Base-by-base conservation (phyloP, 2,329 filamentous ascomycete genomes). In the Cryphonectria parasitica region DNA sequence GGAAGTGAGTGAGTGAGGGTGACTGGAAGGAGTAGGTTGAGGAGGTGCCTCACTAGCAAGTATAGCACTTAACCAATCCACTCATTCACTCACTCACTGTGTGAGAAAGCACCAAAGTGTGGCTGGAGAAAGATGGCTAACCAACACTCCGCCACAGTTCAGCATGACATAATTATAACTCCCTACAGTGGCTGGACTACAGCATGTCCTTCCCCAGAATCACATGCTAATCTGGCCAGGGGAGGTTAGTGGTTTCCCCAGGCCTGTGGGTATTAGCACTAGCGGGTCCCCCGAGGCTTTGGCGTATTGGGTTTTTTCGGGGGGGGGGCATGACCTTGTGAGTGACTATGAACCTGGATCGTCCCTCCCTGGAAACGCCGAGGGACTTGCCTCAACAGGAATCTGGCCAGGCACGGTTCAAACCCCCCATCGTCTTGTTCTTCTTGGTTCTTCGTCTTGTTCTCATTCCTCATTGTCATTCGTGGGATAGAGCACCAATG, bases 191-290 rank as follows among this genome's bases (percentile, higher is more conserved):
- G 36, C 36, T 39, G 36, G 36, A 13, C 22, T 39, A 34, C 45
- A 41, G 58, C 58, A 36, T 2, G 8, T 41, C 36, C 6, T 22
- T 64, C 43, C 66, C 72, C 72, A 70, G 72, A 73, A 73, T 73
- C 72, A 73, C 72, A 73, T 73, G 72, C 68, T 64, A 64, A 52
- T 52, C 5, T 25, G 28, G 22, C 43, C 36, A 28, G 63, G 61
- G 25, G 15, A n/a, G 39, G 19, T 45, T 2, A n/a, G 19, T 43
- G 61, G 34, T n/a, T 39, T 31, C 54, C 54, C 54, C 25, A 58
- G 28, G 54, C 54, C 54, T 31, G 54, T 28, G 54, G 54, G 25
- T 28, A 31, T 17, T 58, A 4, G 52, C 52, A 10, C 52, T 13
- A 58, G 54, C 54, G 54, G 54, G 54, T 31, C 54, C 54, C 52